These are phyloP conservation scores for Yamadazyma conglobata DNA, from an alignment of 1,139 yeast species.

Conservation along the genomic window DNA sequence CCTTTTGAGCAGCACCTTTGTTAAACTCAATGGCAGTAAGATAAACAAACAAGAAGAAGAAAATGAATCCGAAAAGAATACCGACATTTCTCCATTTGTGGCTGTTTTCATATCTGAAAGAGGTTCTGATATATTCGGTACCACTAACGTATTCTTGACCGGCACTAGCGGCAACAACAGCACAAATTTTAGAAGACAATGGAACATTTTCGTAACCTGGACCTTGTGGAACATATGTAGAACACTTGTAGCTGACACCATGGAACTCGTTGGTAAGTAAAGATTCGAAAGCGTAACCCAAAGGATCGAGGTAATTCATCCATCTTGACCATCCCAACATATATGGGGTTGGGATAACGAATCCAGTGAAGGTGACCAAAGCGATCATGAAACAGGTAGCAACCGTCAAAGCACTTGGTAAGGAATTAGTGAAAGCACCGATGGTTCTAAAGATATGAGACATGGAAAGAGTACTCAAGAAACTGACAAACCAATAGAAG, in stretches of 20 bases:
- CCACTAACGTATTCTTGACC: constrained; percentile 48
- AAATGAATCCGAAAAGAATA: constrained; percentile 45
- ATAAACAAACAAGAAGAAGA: constrained; percentile 22
- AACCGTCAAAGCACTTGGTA: constrained; percentile 58
- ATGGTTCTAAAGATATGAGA: constrained; percentile 56
- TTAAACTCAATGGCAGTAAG: constrained; percentile 2
- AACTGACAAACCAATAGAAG: constrained; percentile 40
- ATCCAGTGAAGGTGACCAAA: constrained; percentile 51
- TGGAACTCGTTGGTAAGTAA: constrained; percentile 56
- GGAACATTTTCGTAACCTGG: constrained; percentile 42
- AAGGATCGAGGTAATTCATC: constrained; percentile 57
- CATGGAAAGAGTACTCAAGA: constrained; percentile 42
- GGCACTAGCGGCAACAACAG: constrained; percentile 45
- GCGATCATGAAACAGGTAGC: constrained; percentile 53
- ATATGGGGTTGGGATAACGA: constrained; percentile 52
- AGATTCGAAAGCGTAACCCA: constrained; percentile 55
- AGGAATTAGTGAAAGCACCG: constrained; percentile 51
- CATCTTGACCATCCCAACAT: constrained; percentile 69
- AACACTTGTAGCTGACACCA: constrained; percentile 51
- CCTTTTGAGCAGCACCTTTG: constrained; percentile 6
- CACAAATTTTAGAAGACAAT: constrained; percentile 45
- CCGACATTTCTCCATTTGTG: constrained; percentile 73
- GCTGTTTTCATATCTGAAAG: constrained; percentile 36
- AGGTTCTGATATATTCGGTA: constrained; percentile 41
- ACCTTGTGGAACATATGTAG: constrained; percentile 48